These are phyloP conservation scores for Fusarium sp. DNA, from an alignment of 2,329 filamentous ascomycete species.

Conservation along the genomic window DNA sequence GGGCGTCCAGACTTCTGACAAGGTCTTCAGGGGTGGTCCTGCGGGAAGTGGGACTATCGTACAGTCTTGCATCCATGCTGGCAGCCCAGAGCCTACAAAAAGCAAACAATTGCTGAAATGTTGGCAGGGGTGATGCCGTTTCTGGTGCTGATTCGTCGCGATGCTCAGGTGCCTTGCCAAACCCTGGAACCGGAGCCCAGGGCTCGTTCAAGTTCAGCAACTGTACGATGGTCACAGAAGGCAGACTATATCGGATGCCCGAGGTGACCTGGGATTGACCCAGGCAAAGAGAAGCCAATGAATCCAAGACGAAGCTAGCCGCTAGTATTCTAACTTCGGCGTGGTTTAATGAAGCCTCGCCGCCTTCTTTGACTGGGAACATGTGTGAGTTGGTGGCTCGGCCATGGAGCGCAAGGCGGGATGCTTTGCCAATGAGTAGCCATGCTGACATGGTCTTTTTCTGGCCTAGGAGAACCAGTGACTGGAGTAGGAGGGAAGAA, in stretches of 20 bases:
- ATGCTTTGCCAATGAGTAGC: slow-evolving; percentile 73
- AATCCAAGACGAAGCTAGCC: slow-evolving; percentile 74
- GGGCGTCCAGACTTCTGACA: slow-evolving; percentile 49
- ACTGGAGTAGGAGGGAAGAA: slow-evolving; percentile 64
- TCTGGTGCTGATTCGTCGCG: slow-evolving; percentile 20
- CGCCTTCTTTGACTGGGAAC: slow-evolving; percentile 34
- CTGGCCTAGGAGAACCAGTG: slow-evolving; percentile 72
- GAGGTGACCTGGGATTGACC: slow-evolving; percentile 48
- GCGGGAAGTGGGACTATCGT: slow-evolving; percentile 22
- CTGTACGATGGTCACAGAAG: slow-evolving; percentile 27
- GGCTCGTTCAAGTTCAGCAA: slow-evolving; percentile 27
- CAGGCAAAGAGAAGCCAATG: slow-evolving; percentile 65
- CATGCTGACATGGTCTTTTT: slow-evolving; percentile 70
- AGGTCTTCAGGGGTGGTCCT: slow-evolving; percentile 46
- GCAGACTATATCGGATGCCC: slow-evolving; percentile 33
- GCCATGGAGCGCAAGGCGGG: slow-evolving; percentile 56
- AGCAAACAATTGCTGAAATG: slow-evolving; percentile 57
- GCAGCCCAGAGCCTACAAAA: slow-evolving; percentile 52
- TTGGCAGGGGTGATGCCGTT: slow-evolving; percentile 51
- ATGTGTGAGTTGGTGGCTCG: slow-evolving; percentile 30
- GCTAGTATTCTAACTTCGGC: slow-evolving; percentile 50
- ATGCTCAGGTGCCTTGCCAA: slow-evolving; percentile 17
- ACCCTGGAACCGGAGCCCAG: slow-evolving; percentile 39
- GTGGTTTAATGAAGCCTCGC: slow-evolving; percentile 22
- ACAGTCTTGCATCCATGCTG: slow-evolving; percentile 37